A percentile compares a stretch with the other conserved stretches of the same genome.
Evolutionary conservation across 768 basidiomycete species (phyloP).

Genomic region (Cystoderma amianthinum): DNA sequence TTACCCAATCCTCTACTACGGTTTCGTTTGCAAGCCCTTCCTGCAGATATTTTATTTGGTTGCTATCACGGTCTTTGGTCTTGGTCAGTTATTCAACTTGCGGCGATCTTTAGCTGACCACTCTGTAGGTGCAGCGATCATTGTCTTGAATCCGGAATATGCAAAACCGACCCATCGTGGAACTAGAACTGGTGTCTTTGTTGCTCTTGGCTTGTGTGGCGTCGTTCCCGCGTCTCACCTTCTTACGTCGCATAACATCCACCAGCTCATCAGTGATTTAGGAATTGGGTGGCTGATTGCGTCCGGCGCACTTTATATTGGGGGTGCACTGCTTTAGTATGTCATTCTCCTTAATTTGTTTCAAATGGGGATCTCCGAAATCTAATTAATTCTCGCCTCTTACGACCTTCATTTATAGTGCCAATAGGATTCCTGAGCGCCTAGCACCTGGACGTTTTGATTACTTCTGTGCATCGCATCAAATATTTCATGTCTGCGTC

Average conservation of each 20-base stretch:
- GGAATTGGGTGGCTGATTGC: slow-evolving; percentile 65
- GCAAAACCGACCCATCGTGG: slow-evolving; percentile 68
- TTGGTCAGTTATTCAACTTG: slow-evolving; percentile 37
- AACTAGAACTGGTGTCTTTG: slow-evolving; percentile 73
- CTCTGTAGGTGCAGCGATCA: slow-evolving; percentile 53
- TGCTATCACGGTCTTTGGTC: slow-evolving; percentile 43
- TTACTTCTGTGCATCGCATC: slow-evolving; percentile 74
- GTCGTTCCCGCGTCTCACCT: slow-evolving; percentile 66
- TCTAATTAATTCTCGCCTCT: slow-evolving; percentile 8
- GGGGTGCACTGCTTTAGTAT: slow-evolving; percentile 78
- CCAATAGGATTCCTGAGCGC: slow-evolving; percentile 76
- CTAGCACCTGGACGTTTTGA: slow-evolving; percentile 75
- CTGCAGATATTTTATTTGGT: slow-evolving; percentile 50
- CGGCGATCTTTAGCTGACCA: slow-evolving; percentile 3
- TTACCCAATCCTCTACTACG: slow-evolving; percentile 72
- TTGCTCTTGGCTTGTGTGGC: slow-evolving; percentile 67
- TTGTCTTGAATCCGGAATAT: slow-evolving; percentile 77
- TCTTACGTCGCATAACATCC: slow-evolving; percentile 48
- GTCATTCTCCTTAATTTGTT: no score
- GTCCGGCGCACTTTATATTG: slow-evolving; percentile 71
- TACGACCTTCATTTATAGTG: slow-evolving; percentile 40
- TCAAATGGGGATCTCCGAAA: slow-evolving; percentile 10
- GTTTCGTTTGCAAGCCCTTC: slow-evolving; percentile 60
- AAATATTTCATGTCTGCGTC: slow-evolving; percentile 85
- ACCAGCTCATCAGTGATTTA: slow-evolving; percentile 49